These are phyloP conservation scores for Coemansia furcata DNA, from an alignment of 192 early-diverging fungal species.

Conservation along the genomic window DNA sequence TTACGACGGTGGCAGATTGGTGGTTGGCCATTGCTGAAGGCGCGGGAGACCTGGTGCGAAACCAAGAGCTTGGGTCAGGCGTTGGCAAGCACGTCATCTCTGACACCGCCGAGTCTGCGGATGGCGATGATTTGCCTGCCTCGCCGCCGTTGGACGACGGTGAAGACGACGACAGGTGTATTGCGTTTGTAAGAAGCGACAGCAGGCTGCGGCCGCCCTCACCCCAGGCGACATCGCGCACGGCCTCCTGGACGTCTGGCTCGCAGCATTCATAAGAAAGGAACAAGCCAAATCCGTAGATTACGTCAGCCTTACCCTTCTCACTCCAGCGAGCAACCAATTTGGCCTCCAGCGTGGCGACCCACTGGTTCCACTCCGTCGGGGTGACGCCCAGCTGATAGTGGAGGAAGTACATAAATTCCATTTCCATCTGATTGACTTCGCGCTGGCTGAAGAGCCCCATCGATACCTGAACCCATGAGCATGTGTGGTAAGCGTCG, in stretches of 20 bases:
- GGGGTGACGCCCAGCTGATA: conserved; percentile 56
- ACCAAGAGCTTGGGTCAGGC: conserved; percentile 50
- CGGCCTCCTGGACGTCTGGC: conserved; percentile 39
- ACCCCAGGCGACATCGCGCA: conserved; percentile 53
- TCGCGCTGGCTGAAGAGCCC: conserved; percentile 58
- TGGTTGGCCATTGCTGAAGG: neutral
- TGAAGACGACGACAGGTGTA: conserved; percentile 21
- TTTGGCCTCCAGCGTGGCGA: conserved; percentile 56
- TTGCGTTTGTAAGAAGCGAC: conserved; percentile 43
- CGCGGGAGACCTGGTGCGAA: conserved; percentile 41
- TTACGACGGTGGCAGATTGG: conserved; percentile 8
- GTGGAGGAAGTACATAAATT: conserved; percentile 57
- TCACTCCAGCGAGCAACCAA: conserved; percentile 52
- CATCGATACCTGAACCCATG: conserved; percentile 63
- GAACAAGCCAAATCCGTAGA: conserved; percentile 49
- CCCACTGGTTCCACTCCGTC: conserved; percentile 56
- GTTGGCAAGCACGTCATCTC: conserved; percentile 48
- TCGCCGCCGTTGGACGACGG: neutral
- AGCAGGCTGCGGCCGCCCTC: conserved; percentile 49
- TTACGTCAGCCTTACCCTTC: conserved; percentile 49
- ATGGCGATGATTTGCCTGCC: conserved; percentile 42
- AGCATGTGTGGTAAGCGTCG: conserved; percentile 65
- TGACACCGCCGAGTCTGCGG: conserved; percentile 46
- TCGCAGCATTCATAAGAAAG: conserved; percentile 55
- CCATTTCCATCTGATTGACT: conserved; percentile 67